These are phyloP conservation scores for Acrocalymma vagum DNA, from an alignment of 2,329 filamentous ascomycete genomes.

Conservation along the genomic window DNA sequence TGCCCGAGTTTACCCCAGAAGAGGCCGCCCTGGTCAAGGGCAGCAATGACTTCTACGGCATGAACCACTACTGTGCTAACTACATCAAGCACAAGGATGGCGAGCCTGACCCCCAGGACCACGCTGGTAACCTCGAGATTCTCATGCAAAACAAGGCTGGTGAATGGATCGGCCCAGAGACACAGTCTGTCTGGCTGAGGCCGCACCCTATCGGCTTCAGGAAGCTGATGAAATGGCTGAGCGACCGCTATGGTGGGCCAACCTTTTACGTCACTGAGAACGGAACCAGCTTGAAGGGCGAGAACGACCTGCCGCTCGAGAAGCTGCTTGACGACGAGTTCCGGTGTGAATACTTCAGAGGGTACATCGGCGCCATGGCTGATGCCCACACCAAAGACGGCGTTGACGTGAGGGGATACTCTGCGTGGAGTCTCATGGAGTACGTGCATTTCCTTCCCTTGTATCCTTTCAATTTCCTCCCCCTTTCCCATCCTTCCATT, in stretches of 20 bases:
- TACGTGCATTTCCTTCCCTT: conserved; percentile 49
- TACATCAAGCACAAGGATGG: conserved; percentile 78
- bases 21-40: conserved; percentile 78
- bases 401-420: conserved; percentile 81
- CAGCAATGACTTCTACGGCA: conserved; percentile 94
- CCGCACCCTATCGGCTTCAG: conserved; percentile 80
- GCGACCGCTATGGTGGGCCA: conserved; percentile 77
- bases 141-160: conserved; percentile 76
- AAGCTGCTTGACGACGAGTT: conserved; percentile 83
- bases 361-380: conserved; percentile 80
- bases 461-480: not conserved
- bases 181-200: conserved; percentile 82
- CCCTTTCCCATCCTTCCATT: not conserved
- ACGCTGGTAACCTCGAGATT: conserved; percentile 77
- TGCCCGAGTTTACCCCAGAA: conserved; percentile 77
- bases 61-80: conserved; percentile 94
- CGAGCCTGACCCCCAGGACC: conserved; percentile 70
- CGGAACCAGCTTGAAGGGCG: conserved; percentile 82
- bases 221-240: conserved; percentile 65
- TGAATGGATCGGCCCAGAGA: conserved; percentile 80
- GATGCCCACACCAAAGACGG: conserved; percentile 75
- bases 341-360: conserved; percentile 79
- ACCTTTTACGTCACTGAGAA: conserved; percentile 91
- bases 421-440: conserved; percentile 90
- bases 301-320: conserved; percentile 77